Base-by-base conservation (phyloP, 2,329 filamentous ascomycete genomes). In the Cytospora schulzeri region DNA sequence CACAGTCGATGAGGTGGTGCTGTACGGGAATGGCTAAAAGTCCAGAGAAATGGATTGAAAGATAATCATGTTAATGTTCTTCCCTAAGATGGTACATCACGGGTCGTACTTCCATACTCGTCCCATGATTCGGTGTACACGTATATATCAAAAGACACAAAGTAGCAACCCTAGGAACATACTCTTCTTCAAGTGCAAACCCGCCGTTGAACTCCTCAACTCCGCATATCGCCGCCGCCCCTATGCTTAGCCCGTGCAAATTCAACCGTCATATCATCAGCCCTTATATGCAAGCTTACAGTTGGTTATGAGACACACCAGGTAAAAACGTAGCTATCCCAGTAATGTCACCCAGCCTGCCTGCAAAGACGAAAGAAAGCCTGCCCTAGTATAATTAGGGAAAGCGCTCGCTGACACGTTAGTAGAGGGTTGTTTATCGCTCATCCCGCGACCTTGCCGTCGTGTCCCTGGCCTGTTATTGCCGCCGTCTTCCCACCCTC, bases 361-460 rank as follows among this genome's bases (percentile, higher is more conserved):
- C 8, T n/a, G 41, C 41, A n/a, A n/a, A n/a, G 41, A 45, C 3
- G 17, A 45, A 8, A 3, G 14, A n/a, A 7, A 8, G 41, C 41
- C n/a, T 45, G 41, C 19, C 19, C 6, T 9, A 7, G 41, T 45
- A n/a, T 45, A 17, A 38, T 14, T 14, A 45, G 11, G 14, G 1
- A n/a, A 22, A 15, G 9, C 12, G 33, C 19, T 45, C n/a, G 41
- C 41, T 45, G 6, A 11, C n/a, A 28, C 24, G 4, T 12, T 33
- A 60, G 14, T 8, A 4, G 26, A 48, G 19, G 22, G 11, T 12
- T 8, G 31, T 6, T 1, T 8, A 29, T 15, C 11, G 9, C n/a
- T 48, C 48, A 62, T 4, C 59, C 59, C 22, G 52, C 59, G 4
- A 28, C 52, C 22, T 56, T 62, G 38, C 45, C 51, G 26, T 48